Evolutionary conservation across 2,329 filamentous ascomycete genomes (phyloP).

Genomic region (Ophiocordyceps camponoti-rufipedis): DNA sequence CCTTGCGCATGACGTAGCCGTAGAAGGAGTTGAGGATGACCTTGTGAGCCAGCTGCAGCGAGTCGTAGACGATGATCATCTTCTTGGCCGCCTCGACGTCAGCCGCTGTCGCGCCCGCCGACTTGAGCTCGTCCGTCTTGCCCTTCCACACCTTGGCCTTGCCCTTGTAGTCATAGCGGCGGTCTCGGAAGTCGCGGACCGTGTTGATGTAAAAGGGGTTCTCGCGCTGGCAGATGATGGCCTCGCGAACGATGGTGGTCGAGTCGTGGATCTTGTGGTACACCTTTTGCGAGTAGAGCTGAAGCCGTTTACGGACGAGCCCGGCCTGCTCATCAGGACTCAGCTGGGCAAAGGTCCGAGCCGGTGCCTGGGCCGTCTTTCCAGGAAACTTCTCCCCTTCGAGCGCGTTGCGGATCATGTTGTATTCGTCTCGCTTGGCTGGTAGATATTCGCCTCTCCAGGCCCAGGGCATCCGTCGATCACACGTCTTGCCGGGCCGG

Average conservation of each 20-base stretch:
- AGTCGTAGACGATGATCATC: conserved; percentile 95
- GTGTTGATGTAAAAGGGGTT: conserved; percentile 98
- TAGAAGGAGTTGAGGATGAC: conserved; percentile 99
- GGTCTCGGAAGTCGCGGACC: conserved; percentile 87
- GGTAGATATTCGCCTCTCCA: conserved; percentile 97
- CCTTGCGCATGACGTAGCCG: conserved; percentile 98
- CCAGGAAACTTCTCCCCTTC: conserved; percentile 88
- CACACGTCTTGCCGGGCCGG: conserved; percentile 88
- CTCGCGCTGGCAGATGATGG: conserved; percentile 94
- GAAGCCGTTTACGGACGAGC: conserved; percentile 70
- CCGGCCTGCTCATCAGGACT: conserved; percentile 63
- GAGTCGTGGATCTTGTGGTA: conserved; percentile 98
- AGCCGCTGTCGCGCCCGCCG: conserved; percentile 51
- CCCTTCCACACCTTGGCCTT: conserved; percentile 98
- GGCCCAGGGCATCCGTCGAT: conserved; percentile 84
- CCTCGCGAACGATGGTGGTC: conserved; percentile 80
- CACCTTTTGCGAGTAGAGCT: conserved; percentile 92
- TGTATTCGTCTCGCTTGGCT: conserved; percentile 94
- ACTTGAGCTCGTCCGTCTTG: conserved; percentile 75
- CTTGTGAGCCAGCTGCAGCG: conserved; percentile 90
- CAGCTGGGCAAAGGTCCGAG: conserved; percentile 65
- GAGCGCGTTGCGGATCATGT: conserved; percentile 87
- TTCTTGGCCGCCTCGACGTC: conserved; percentile 95
- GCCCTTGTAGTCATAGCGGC: conserved; percentile 95
- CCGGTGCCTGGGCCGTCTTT: conserved; percentile 50